Evolutionary conservation across 2,329 filamentous ascomycete genomes (phyloP).

Genomic region (Ceratocystis colombiana): DNA sequence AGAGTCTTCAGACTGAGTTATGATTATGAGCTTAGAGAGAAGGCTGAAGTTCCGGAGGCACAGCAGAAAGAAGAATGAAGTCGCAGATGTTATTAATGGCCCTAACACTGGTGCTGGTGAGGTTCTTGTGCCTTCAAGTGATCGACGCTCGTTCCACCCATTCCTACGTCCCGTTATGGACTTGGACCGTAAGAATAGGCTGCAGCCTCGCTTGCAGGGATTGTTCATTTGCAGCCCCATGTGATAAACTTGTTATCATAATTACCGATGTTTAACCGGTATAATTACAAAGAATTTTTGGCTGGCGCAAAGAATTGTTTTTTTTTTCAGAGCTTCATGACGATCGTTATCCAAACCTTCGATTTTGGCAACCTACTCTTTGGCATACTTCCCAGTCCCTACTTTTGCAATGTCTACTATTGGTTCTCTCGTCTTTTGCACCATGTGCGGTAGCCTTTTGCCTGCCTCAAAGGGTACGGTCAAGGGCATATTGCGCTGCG

Average conservation of each 20-base stretch:
- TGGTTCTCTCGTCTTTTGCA: conserved; percentile 86
- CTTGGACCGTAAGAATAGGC: background rate
- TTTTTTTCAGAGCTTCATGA: background rate
- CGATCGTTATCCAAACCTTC: too few relatives aligned
- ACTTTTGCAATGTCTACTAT: conserved; percentile 66
- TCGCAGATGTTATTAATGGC: background rate
- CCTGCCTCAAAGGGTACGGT: conserved; percentile 67
- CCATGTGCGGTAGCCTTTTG: conserved; percentile 80
- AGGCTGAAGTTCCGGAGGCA: conserved; percentile 7
- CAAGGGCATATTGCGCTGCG: conserved; percentile 68
- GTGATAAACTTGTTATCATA: conserved; percentile 24
- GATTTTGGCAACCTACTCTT: too few relatives aligned
- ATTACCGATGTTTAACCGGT: conserved; percentile 14
- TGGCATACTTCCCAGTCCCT: background rate
- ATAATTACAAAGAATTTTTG: conserved; percentile 19
- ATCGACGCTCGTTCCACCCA: conserved; percentile 15
- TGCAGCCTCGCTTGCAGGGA: conserved; percentile 25
- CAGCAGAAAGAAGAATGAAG: background rate
- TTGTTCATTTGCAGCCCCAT: background rate
- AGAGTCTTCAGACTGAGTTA: background rate
- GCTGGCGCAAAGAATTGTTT: conserved; percentile 16
- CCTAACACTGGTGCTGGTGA: background rate
- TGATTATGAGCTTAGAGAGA: background rate
- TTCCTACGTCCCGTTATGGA: conserved; percentile 9
- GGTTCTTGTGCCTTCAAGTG: conserved; percentile 1